Evolutionary conservation across 2,329 filamentous ascomycete species (phyloP), one percentile per base, ranked within the genome.

Genomic region (Calonectria honghensis): DNA sequence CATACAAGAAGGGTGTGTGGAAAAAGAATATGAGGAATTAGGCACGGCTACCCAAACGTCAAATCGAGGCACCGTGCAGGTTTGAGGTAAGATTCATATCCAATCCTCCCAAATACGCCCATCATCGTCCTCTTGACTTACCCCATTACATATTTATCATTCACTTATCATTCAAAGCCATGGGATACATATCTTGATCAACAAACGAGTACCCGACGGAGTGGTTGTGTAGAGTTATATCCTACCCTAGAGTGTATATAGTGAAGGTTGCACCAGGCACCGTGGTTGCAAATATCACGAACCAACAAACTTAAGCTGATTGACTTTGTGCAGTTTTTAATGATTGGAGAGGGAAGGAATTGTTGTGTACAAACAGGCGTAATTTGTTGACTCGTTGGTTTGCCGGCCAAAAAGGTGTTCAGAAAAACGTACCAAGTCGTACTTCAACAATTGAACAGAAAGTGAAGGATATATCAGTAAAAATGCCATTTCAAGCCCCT

Each of bases 1-100:
- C 27, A 81, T 81, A 20, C 75, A 77, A 29, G 79, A 81, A 65
- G 77, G 79, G 37, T 54, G 68, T 24, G 50, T 29, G 13, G 75
- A 77, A 32, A 45, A 27, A 0, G 76, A 78, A n/a, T 64, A 75
- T 11, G 52, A 68, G 10, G 76, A 76, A 35, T 64, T 72, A 51
- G 73, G 72, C 41, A 73, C 69, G 16, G 65, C 70, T 32, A 71
- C 54, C 31, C 68, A 41, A 27, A 72, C 77, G 6, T 72, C 63
- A 24, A 51, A 63, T 7, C 70, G 51, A 57, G 69, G 70, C 18
- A 73, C 75, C 32, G 75, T 74, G n/a, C 61, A 68, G 63, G 70
- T 27, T 5, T 32, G 50, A 14, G 14, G 24, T 11, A 67, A 72
- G 13, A 35, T 52, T 20, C 68, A 29, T 16, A 16, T 16, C 14